Percentiles rank a stretch among this genome's conserved stretches.
These are phyloP conservation scores for Zygosaccharomyces sapae DNA, from an alignment of 1,139 yeast species.

Conservation along the genomic window DNA sequence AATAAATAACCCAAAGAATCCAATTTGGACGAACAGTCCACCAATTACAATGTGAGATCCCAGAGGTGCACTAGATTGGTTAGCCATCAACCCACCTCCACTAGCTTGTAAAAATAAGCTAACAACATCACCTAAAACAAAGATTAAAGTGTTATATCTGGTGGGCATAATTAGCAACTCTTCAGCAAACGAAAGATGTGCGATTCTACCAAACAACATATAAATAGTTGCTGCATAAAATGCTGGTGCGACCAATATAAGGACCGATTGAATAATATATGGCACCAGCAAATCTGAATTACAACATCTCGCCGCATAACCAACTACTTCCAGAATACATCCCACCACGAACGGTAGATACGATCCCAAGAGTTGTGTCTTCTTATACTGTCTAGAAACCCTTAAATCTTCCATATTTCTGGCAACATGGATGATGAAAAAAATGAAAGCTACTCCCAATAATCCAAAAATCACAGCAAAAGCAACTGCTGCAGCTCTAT, in stretches of 20 bases:
- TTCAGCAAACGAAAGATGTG: constrained; percentile 34
- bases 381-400: constrained; percentile 8
- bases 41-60: constrained; percentile 35
- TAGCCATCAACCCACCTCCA: constrained; percentile 44
- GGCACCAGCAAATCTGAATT: constrained; percentile 27
- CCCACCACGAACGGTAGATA: constrained; percentile 36
- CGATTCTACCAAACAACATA: constrained; percentile 43
- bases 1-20: constrained; percentile 39
- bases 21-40: constrained; percentile 40
- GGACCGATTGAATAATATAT: constrained; percentile 39
- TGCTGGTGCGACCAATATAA: constrained; percentile 44
- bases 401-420: too few relatives aligned
- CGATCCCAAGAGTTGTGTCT: constrained; percentile 13
- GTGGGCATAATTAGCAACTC: constrained; percentile 36
- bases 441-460: too few relatives aligned
- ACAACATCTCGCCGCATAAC: constrained; percentile 38
- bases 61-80: constrained; percentile 12
- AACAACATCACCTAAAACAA: constrained; percentile 44
- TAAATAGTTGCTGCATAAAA: constrained; percentile 45
- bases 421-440: too few relatives aligned
- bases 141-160: constrained; percentile 39
- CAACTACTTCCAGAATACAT: constrained; percentile 34
- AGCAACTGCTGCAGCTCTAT: too few relatives aligned
- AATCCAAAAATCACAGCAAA: too few relatives aligned
- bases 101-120: constrained; percentile 43